Evolutionary conservation across 2,329 filamentous ascomycete genomes (phyloP).

Genomic region (Niveomyces coronatus): DNA sequence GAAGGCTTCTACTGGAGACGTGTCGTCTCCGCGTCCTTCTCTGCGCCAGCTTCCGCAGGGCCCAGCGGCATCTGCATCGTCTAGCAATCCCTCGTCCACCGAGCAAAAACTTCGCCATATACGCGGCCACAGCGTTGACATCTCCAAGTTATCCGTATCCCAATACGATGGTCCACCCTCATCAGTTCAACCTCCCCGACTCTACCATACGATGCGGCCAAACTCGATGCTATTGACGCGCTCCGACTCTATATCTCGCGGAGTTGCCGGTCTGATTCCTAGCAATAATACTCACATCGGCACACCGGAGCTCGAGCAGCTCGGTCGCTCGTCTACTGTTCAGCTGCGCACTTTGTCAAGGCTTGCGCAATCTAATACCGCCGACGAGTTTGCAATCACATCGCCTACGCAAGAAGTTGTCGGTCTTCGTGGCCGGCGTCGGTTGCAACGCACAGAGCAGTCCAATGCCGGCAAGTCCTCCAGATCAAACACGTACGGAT

Average conservation of each 20-base stretch:
- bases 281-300: conserved; percentile 37
- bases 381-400: conserved; percentile 72
- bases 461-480: conserved; percentile 35
- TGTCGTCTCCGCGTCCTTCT: conserved; percentile 63
- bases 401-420: conserved; percentile 75
- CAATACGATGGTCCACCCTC: conserved; percentile 32
- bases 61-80: conserved; percentile 38
- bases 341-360: conserved; percentile 82
- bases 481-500: conserved; percentile 48
- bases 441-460: conserved; percentile 62
- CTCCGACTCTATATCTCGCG: conserved; percentile 40
- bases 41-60: conserved; percentile 63
- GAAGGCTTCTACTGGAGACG: conserved; percentile 31
- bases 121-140: conserved; percentile 56
- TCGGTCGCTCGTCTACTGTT: conserved; percentile 82
- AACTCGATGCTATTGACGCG: conserved; percentile 52
- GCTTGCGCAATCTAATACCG: conserved; percentile 63
- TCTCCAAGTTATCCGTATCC: conserved; percentile 42
- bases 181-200: conserved; percentile 32
- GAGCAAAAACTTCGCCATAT: conserved; percentile 16
- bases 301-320: conserved; percentile 64
- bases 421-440: conserved; percentile 74
- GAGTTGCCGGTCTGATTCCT: conserved; percentile 22
- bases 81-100: conserved; percentile 27
- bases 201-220: conserved; percentile 38